phyloP scores from a whole-genome alignment of 116 monocot genomes.

The Phalaenopsis hybrid region DNA sequence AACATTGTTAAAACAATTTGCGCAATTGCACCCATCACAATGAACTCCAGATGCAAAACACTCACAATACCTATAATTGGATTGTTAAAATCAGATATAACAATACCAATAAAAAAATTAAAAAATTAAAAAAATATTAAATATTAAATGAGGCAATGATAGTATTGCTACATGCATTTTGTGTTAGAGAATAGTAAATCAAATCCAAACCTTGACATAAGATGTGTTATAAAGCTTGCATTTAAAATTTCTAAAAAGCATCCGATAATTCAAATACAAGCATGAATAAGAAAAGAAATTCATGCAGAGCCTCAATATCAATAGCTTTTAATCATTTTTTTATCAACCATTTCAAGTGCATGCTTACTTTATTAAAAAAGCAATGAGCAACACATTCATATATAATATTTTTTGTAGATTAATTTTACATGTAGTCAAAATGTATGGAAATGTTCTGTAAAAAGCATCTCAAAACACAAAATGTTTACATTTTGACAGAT shows the following conservation, averaged over 20 bases:
- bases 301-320: not conserved
- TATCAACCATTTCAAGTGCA: no score
- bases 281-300: no score
- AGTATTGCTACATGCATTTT: not conserved
- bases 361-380: no score
- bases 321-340: not conserved
- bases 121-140: not conserved
- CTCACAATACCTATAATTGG: conserved; percentile 38
- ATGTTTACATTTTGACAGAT: not conserved
- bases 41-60: conserved; percentile 60
- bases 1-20: conserved; percentile 55
- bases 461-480: not conserved
- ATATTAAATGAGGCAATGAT: not conserved
- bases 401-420: no score
- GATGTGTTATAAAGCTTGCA: not conserved
- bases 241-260: not conserved
- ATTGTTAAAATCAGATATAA: not conserved
- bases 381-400: no score
- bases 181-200: not conserved
- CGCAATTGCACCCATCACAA: conserved; percentile 60
- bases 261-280: not conserved
- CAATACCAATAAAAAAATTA: not conserved
- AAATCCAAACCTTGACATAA: not conserved
- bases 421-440: not conserved
- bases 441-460: not conserved